Percentiles rank a stretch among this genome's conserved stretches.
Conservation (phyloP, 192 early-diverging fungal genomes). For the Umbelopsis isabellina region DNA sequence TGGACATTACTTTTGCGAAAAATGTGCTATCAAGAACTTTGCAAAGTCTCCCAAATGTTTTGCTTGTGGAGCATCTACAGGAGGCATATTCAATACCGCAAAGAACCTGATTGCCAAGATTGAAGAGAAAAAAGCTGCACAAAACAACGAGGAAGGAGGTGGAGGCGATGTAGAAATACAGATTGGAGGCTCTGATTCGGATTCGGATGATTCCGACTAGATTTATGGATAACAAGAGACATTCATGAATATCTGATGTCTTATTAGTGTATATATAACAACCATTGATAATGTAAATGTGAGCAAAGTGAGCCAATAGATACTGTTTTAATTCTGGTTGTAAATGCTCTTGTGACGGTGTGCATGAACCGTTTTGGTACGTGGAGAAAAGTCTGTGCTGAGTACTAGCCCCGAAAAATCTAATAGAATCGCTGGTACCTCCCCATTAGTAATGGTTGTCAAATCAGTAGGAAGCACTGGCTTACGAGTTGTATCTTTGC, state of each 20-base stretch:
- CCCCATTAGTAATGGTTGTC: background rate
- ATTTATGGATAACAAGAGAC: background rate
- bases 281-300: too few species aligned
- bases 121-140: conserved; percentile 49
- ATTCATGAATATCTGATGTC: too few species aligned
- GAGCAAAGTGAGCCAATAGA: too few species aligned
- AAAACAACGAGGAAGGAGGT: conserved; percentile 36
- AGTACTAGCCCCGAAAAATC: too few species aligned
- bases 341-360: too few species aligned
- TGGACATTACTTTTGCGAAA: conserved; percentile 96
- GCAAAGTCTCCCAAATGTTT: conserved; percentile 88
- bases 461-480: background rate
- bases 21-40: conserved; percentile 86
- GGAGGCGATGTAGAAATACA: conserved; percentile 36
- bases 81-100: conserved; percentile 82
- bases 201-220: conserved; percentile 38
- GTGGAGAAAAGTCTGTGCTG: too few species aligned
- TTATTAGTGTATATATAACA: too few species aligned
- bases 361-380: too few species aligned
- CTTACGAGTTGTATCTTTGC: conserved; percentile 47
- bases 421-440: background rate
- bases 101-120: conserved; percentile 69
- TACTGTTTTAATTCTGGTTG: too few species aligned
- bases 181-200: conserved; percentile 22
- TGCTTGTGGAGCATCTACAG: conserved; percentile 83